Evolutionary conservation across 768 basidiomycete species (phyloP).

Genomic region (Rhizopogon vulgaris): DNA sequence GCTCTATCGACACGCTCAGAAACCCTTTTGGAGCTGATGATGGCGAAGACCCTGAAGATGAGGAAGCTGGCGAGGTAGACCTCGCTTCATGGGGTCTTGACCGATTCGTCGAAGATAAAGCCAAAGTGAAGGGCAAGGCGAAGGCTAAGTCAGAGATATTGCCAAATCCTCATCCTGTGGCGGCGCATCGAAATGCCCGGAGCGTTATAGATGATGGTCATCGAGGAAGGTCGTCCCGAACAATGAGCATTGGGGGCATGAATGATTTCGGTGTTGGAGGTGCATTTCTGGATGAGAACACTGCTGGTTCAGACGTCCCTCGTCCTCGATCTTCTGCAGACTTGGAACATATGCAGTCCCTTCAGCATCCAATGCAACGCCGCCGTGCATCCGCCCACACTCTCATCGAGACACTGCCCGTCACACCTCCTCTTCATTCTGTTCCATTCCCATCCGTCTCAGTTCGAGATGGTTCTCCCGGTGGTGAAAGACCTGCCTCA

Average conservation of each 20-base stretch:
- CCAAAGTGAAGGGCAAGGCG: slow-evolving; percentile 35
- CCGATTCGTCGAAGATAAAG: slow-evolving; percentile 67
- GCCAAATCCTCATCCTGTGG: slow-evolving; percentile 40
- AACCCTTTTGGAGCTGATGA: slow-evolving; percentile 72
- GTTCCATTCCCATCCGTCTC: slow-evolving; percentile 64
- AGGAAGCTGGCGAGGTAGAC: slow-evolving; percentile 63
- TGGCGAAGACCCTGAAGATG: slow-evolving; percentile 44
- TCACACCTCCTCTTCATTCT: slow-evolving; percentile 36
- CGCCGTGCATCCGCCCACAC: slow-evolving; percentile 48
- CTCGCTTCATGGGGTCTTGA: slow-evolving; percentile 82
- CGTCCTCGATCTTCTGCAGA: slow-evolving; percentile 61
- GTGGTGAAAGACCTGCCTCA: slow-evolving; percentile 32
- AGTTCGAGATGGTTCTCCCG: slow-evolving; percentile 44
- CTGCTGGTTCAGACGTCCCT: slow-evolving; percentile 16
- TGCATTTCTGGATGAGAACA: slow-evolving; percentile 36
- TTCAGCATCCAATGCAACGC: slow-evolving; percentile 35
- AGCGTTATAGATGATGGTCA: slow-evolving; percentile 36
- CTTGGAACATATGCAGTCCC: slow-evolving; percentile 38
- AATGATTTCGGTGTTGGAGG: slow-evolving; percentile 47
- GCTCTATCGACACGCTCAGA: slow-evolving; percentile 56
- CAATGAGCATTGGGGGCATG: slow-evolving; percentile 62
- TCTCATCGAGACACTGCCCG: slow-evolving; percentile 36
- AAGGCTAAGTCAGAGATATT: slow-evolving; percentile 33
- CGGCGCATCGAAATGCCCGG: slow-evolving; percentile 35
- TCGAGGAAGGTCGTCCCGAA: slow-evolving; percentile 42